These are phyloP conservation scores for Botryobasidium botryosum DNA, from an alignment of 768 basidiomycete genomes.

Conservation along the genomic window DNA sequence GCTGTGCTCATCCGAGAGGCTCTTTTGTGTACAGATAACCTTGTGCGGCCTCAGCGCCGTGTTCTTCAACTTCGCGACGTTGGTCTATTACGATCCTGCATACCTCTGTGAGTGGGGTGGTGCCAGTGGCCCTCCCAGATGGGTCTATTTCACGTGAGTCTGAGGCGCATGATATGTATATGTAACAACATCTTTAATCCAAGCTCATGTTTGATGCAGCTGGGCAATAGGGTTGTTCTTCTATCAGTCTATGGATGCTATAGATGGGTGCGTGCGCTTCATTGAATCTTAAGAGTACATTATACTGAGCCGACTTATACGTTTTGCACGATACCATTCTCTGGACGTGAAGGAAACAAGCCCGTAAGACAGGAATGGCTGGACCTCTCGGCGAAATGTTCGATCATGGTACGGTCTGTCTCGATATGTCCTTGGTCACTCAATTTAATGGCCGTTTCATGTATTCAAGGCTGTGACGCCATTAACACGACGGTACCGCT, in stretches of 20 bases:
- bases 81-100: slow-evolving; percentile 69
- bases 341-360: slow-evolving; percentile 91
- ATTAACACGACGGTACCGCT: slow-evolving; percentile 77
- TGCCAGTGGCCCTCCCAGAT: slow-evolving; percentile 45
- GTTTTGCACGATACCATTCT: too few relatives aligned
- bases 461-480: slow-evolving; percentile 59
- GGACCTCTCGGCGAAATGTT: slow-evolving; percentile 96
- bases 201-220: slow-evolving; percentile 22
- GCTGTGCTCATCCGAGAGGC: neutral
- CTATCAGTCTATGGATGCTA: slow-evolving; percentile 81
- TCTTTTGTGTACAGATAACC: slow-evolving; percentile 54
- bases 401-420: slow-evolving; percentile 57
- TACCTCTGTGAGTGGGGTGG: slow-evolving; percentile 56
- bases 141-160: slow-evolving; percentile 81
- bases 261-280: slow-evolving; percentile 53
- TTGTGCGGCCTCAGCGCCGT: slow-evolving; percentile 70
- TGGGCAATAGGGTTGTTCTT: slow-evolving; percentile 81
- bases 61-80: slow-evolving; percentile 63
- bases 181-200: neutral
- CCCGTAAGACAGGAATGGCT: slow-evolving; percentile 90
- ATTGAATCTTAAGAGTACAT: neutral
- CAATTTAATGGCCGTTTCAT: neutral
- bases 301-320: too few relatives aligned
- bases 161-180: too few relatives aligned
- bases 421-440: neutral